phyloP scores from a whole-genome alignment of 176 grass and related monocot species.

The Coix lacrymajobi region DNA sequence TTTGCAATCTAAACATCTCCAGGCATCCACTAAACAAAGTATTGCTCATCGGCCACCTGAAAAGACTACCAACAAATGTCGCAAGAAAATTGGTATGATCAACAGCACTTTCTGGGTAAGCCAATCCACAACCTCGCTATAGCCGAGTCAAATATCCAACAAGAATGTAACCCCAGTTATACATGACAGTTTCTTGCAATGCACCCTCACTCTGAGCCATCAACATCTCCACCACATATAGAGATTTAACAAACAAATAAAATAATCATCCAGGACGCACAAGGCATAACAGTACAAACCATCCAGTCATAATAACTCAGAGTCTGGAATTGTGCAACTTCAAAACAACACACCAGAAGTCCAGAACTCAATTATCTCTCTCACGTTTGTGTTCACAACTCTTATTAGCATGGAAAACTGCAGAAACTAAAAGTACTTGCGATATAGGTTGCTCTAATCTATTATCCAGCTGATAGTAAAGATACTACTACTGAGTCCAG shows the following conservation, averaged over 20 bases:
- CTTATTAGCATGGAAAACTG: conserved; percentile 30
- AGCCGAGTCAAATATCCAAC: not conserved
- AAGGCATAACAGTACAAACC: not conserved
- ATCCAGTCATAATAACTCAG: not conserved
- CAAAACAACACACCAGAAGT: not conserved
- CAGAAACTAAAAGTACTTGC: not conserved
- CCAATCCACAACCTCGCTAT: not conserved
- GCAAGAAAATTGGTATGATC: not conserved
- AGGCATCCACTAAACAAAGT: not conserved
- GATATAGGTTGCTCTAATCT: not conserved
- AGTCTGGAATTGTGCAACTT: not conserved
- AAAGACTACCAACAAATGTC: not conserved
- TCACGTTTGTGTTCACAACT: conserved; percentile 23
- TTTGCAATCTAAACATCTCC: not conserved
- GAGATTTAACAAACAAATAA: not conserved
- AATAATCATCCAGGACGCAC: not conserved
- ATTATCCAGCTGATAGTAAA: conserved; percentile 2
- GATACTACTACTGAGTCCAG: conserved; percentile 17
- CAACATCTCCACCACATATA: not conserved
- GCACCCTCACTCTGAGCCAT: not conserved
- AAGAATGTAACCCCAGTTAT: not conserved
- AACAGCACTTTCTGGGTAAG: not conserved
- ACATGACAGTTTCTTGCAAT: not conserved
- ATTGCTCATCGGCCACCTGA: not conserved
- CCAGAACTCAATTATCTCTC: not conserved